These are phyloP conservation scores for Annona cherimola DNA, from an alignment of 164 flowering plant genomes.

Conservation along the genomic window DNA sequence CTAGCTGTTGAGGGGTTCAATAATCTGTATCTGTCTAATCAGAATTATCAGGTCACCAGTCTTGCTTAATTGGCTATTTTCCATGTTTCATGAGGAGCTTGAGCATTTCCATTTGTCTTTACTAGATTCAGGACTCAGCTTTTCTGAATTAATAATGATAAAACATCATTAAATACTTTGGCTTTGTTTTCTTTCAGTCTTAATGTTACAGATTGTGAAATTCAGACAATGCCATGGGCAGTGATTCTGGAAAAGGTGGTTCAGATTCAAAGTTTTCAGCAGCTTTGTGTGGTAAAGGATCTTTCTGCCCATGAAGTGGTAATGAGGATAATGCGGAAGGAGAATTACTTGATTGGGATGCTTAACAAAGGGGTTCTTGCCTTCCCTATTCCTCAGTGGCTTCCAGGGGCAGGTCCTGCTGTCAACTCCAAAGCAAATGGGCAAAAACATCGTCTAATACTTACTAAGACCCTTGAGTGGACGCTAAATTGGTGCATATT, in stretches of 20 bases:
- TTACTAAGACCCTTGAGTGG: conserved; percentile 94
- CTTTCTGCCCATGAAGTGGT: conserved; percentile 89
- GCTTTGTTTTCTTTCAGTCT: conserved; percentile 53
- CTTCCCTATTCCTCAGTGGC: conserved; percentile 78
- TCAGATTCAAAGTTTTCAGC: conserved; percentile 63
- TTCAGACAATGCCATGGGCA: conserved; percentile 91
- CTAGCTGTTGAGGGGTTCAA: not conserved
- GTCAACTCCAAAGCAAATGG: conserved; percentile 52
- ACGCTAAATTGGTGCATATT: conserved; percentile 93
- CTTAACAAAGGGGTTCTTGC: conserved; percentile 94
- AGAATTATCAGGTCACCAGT: not conserved
- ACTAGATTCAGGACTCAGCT: not conserved
- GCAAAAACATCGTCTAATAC: conserved; percentile 42
- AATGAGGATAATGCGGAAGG: conserved; percentile 98
- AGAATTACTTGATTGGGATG: conserved; percentile 96
- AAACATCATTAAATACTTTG: not conserved
- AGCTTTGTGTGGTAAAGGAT: conserved; percentile 86
- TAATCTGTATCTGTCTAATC: too few species aligned
- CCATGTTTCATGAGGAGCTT: not conserved
- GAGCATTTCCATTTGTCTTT: not conserved
- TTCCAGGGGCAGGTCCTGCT: conserved; percentile 89
- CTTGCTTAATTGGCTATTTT: not conserved
- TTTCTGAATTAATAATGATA: not conserved
- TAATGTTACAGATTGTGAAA: conserved; percentile 74
- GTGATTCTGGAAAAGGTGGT: conserved; percentile 83